phyloP scores from a whole-genome alignment of 2,329 filamentous ascomycete genomes.

The Sporothrix pseudoabietina region DNA sequence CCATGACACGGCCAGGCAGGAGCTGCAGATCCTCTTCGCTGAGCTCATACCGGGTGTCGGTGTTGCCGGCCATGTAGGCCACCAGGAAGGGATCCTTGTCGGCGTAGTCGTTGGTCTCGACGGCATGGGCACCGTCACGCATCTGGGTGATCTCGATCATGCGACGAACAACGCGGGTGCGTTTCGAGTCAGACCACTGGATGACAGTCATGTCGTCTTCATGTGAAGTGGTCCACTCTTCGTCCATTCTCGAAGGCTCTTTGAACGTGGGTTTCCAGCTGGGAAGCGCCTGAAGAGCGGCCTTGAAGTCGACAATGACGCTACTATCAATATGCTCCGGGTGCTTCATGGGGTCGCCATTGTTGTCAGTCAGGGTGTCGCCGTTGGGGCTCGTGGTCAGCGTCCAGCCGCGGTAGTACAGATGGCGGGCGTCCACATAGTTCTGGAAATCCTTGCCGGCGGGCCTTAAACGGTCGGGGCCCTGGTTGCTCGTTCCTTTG shows the following conservation, averaged over 20 bases:
- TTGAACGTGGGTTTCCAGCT: constrained; percentile 31
- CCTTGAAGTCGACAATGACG: constrained; percentile 38
- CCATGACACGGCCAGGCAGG: constrained; percentile 35
- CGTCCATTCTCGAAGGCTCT: constrained; percentile 9
- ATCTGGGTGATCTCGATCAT: constrained; percentile 26
- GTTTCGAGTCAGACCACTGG: constrained; percentile 25
- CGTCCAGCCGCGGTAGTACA: constrained; percentile 49
- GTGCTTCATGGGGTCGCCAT: constrained; percentile 19
- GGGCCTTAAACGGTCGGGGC: constrained; percentile 3
- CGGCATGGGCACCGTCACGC: constrained; percentile 27
- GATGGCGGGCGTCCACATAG: constrained; percentile 43
- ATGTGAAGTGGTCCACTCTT: neutral
- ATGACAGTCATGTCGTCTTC: constrained; percentile 18
- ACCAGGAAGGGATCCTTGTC: constrained; percentile 16
- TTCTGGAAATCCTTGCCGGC: constrained; percentile 32
- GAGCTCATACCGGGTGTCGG: constrained; percentile 26
- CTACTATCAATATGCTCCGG: constrained; percentile 37
- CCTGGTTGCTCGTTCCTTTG: constrained; percentile 22
- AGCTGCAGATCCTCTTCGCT: constrained; percentile 31
- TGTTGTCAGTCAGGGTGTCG: constrained; percentile 21
- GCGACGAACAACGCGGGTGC: constrained; percentile 22
- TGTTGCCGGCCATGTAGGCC: constrained; percentile 22
- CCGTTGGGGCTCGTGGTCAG: constrained; percentile 43
- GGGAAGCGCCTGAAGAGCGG: constrained; percentile 33
- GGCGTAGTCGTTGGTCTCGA: constrained; percentile 27